These are phyloP conservation scores for Paramecium caudatum DNA, from an alignment of 73 alveolate species.

Conservation along the genomic window DNA sequence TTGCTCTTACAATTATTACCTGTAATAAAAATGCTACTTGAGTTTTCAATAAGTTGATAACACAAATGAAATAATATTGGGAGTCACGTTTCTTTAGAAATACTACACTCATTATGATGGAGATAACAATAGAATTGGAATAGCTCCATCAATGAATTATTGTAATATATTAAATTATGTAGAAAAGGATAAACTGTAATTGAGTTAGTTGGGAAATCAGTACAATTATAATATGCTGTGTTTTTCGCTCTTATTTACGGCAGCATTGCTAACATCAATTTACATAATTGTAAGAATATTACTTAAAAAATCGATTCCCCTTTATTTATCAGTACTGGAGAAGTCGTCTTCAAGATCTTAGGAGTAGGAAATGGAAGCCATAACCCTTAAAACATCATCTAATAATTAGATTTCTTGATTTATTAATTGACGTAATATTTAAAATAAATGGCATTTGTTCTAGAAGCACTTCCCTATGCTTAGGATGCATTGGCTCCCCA, in stretches of 20 bases:
- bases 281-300: too few species aligned
- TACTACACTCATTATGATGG: slow-evolving; percentile 15
- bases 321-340: too few species aligned
- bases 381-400: too few species aligned
- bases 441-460: slow-evolving; percentile 66
- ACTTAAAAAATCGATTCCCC: too few species aligned
- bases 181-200: neutral
- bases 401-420: too few species aligned
- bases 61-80: neutral
- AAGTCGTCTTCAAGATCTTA: too few species aligned
- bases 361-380: too few species aligned
- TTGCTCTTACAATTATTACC: slow-evolving; percentile 16
- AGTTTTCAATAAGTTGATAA: neutral
- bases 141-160: neutral
- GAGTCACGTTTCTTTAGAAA: neutral
- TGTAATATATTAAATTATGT: neutral
- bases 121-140: neutral
- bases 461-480: slow-evolving; percentile 61
- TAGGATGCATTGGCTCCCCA: slow-evolving; percentile 86
- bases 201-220: neutral
- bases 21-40: slow-evolving; percentile 30
- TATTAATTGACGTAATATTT: too few species aligned
- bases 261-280: too few species aligned
- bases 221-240: neutral
- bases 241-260: too few species aligned